Base-by-base conservation (phyloP, 2,329 filamentous ascomycete species). In the Ceratocystis diversiconidia region DNA sequence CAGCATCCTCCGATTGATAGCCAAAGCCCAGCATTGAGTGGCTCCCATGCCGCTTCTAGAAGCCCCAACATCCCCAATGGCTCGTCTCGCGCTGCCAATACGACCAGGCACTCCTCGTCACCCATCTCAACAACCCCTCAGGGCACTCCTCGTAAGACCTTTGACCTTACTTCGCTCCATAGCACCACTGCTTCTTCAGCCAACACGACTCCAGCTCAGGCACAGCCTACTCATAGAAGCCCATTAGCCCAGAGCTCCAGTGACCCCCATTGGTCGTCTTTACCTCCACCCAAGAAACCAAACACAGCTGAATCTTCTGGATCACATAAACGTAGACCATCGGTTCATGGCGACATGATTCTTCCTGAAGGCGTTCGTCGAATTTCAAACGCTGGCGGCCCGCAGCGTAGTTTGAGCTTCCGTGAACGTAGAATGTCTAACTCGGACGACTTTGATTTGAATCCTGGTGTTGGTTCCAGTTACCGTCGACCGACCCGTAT, bases 1-100 rank as follows among this genome's bases (percentile, higher is more conserved):
- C 62, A 50, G 19, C 68, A 68, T 32, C 41, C 65, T 8, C 65
- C 66, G 48, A 68, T 64, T 63, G 68, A 15, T 61, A 64, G 52
- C 30, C 66, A 59, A 6, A 67, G 55, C 25, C 55, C 43, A 41
- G 63, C 43, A 15, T 36, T 30, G 12, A 41, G 30, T 55, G 55
- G 55, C 7, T 52, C n/a, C 12, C 36, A 41, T 41, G 10, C 36
- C 3, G 36, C 36, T 41, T 41, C 36, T 41, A 41, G 10, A 41
- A 41, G 36, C 36, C 64, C 32, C 12, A 61, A 52, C 36, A 12
- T 41, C 8, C 48, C 19, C 48, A 52, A 52, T n/a, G 22, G 8
- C 48, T 12, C 22, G 28, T 57, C 52, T 12, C 61, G 61, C 15
- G 41, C 50, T 22, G 41, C 61, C 41, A 65, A 64, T 22, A 66